phyloP scores from a whole-genome alignment of 179 eudicot species.

The Drosera spatulata region DNA sequence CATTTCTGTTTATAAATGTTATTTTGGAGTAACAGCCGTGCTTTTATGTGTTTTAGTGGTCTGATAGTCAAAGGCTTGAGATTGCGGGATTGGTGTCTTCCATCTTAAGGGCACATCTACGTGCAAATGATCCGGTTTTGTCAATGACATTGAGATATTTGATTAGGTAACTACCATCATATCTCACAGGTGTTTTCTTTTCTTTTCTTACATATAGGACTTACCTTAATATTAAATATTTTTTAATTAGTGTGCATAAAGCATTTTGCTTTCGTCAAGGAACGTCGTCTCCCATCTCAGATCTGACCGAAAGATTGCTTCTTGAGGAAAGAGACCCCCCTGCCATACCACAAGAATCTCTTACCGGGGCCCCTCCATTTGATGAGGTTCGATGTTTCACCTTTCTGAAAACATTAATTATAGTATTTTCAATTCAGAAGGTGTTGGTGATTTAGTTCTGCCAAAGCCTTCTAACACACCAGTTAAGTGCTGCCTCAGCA shows the following conservation, averaged over 20 bases:
- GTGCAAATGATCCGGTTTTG: conserved; percentile 78
- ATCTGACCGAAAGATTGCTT: conserved; percentile 90
- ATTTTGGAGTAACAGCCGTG: not conserved
- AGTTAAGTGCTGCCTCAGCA: not conserved
- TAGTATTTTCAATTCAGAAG: not conserved
- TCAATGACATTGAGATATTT: conserved; percentile 83
- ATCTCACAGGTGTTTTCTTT: conserved; percentile 1
- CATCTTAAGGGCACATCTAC: conserved; percentile 75
- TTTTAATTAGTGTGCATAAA: conserved; percentile 67
- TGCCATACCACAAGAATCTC: conserved; percentile 66
- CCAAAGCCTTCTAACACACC: not conserved
- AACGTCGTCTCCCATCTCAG: conserved; percentile 70
- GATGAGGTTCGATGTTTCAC: conserved; percentile 52
- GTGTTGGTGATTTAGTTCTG: not conserved
- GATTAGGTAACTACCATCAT: conserved; percentile 47
- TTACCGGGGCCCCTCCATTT: conserved; percentile 77
- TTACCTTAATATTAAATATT: conserved; percentile 5
- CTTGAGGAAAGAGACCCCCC: conserved; percentile 87
- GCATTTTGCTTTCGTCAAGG: conserved; percentile 87
- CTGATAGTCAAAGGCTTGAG: conserved; percentile 68
- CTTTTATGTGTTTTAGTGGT: conserved; percentile 58
- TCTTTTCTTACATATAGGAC: not conserved
- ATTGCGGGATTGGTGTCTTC: conserved; percentile 83
- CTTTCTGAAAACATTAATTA: not conserved
- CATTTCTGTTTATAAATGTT: too few species aligned